phyloP scores from a whole-genome alignment of 352 stramenopile genomes.

The Blastocystis sp. region DNA sequence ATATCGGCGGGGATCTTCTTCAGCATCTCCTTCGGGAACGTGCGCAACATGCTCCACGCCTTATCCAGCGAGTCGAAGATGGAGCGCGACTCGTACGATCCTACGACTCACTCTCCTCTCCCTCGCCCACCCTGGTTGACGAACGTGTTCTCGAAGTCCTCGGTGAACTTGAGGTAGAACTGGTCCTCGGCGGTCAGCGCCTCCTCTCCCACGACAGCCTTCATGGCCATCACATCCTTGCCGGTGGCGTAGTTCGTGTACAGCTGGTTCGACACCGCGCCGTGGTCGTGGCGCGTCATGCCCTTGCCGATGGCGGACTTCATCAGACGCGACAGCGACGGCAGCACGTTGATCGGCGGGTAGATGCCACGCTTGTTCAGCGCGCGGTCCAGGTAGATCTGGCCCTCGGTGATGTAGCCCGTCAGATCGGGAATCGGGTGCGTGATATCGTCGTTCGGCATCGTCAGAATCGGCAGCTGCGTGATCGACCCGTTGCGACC shows the following conservation, averaged over 20 bases:
- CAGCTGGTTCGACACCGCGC: slow-evolving; percentile 93
- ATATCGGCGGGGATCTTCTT: slow-evolving; percentile 99
- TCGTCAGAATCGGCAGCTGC: slow-evolving; percentile 95
- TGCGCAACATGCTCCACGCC: slow-evolving; percentile 91
- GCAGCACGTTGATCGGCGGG: slow-evolving; percentile 96
- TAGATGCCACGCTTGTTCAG: slow-evolving; percentile 96
- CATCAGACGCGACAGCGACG: slow-evolving; percentile 95
- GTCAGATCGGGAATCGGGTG: slow-evolving; percentile 98
- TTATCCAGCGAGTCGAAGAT: slow-evolving; percentile 96
- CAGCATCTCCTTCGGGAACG: slow-evolving; percentile 93
- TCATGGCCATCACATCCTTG: slow-evolving; percentile 99
- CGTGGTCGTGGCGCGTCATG: slow-evolving; percentile 96
- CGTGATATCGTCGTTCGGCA: slow-evolving; percentile 99
- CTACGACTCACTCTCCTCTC: slow-evolving; percentile 40
- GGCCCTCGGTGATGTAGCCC: slow-evolving; percentile 97
- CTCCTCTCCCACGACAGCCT: slow-evolving; percentile 97
- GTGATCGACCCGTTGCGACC: slow-evolving; percentile 96
- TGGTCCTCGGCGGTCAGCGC: slow-evolving; percentile 95
- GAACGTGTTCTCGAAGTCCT: slow-evolving; percentile 97
- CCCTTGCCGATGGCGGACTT: slow-evolving; percentile 96
- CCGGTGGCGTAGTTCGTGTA: slow-evolving; percentile 77
- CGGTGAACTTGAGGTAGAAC: slow-evolving; percentile 94
- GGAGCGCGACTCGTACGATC: slow-evolving; percentile 86
- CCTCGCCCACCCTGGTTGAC: slow-evolving; percentile 74
- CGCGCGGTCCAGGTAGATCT: slow-evolving; percentile 94